Base-by-base conservation (phyloP, 768 basidiomycete genomes). In the Pleurotus djamor region DNA sequence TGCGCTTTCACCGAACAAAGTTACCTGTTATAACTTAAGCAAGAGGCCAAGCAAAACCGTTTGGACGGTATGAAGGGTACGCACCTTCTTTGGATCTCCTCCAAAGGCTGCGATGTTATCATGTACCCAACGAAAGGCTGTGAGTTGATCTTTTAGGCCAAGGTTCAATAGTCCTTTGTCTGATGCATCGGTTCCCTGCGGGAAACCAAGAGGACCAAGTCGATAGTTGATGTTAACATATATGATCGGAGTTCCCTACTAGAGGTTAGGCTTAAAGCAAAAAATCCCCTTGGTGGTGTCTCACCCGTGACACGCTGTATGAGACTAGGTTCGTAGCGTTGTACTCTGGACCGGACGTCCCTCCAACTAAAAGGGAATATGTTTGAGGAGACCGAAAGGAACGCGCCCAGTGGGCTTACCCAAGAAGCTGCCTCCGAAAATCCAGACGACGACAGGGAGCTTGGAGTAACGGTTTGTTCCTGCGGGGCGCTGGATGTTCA, bases 41-140 rank as follows among this genome's bases (percentile, higher is more conserved):
- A n/a, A n/a, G n/a, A n/a, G n/a, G n/a, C n/a, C n/a, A n/a, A n/a
- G n/a, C n/a, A n/a, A n/a, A n/a, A n/a, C n/a, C n/a, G n/a, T n/a
- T n/a, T n/a, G n/a, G n/a, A n/a, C n/a, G n/a, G n/a, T n/a, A n/a
- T n/a, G n/a, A n/a, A n/a, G n/a, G n/a, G n/a, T n/a, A n/a, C 6
- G 14, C 5, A 78, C 79, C 69, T 79, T 76, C 9, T 14, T 65
- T n/a, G 72, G 72, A 64, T 80, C 83, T n/a, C 86, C 87, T 4
- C 85, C 84, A 63, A 87, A 88, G 0, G 70, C 65, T 36, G 65
- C 71, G 52, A 87, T 84, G 61, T 88, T 79, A 41, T 73, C 63
- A 57, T 86, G 81, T 0, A 87, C 77, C 85, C 79, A 82, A 48
- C 69, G 58, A 3, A 81, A 67, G 3, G 77, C 80, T 5, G 68